Conservation (phyloP, 139 green algal species). For the Coelastrella sp. region DNA sequence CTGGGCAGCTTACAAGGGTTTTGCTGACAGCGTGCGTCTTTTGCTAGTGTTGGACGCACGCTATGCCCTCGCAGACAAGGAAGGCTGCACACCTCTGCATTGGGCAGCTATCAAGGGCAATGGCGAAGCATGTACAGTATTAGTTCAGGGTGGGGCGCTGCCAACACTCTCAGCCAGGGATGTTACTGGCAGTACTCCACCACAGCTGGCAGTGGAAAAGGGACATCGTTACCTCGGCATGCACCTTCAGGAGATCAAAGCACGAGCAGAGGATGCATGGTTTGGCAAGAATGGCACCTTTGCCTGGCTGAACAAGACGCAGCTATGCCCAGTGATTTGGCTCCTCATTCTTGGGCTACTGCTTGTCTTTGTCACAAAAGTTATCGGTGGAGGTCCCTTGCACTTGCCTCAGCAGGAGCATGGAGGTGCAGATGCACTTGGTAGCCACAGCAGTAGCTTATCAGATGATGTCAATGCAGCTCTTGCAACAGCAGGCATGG, state of each 20-base stretch:
- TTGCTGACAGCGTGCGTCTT: slow-evolving; percentile 87
- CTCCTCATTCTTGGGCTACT: slow-evolving; percentile 79
- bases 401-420: slow-evolving; percentile 11
- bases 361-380: slow-evolving; percentile 73
- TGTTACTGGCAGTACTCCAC: slow-evolving; percentile 87
- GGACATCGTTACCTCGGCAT: slow-evolving; percentile 88
- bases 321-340: slow-evolving; percentile 90
- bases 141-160: slow-evolving; percentile 86
- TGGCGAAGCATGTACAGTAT: slow-evolving; percentile 87
- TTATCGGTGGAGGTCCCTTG: slow-evolving; percentile 14
- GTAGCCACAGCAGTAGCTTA: not conserved
- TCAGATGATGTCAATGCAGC: not conserved
- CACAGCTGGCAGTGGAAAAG: slow-evolving; percentile 93
- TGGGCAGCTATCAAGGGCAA: slow-evolving; percentile 97
- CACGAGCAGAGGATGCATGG: slow-evolving; percentile 43
- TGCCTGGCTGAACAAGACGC: slow-evolving; percentile 65
- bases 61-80: slow-evolving; percentile 75
- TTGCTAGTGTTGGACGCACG: slow-evolving; percentile 89
- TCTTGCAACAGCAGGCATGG: not conserved
- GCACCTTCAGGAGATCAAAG: slow-evolving; percentile 55
- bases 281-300: slow-evolving; percentile 67
- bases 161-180: slow-evolving; percentile 76
- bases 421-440: not conserved
- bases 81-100: slow-evolving; percentile 96
- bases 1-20: slow-evolving; percentile 96